Evolutionary conservation across 129 eudicot genomes (phyloP).

Genomic region (Lonicera japonica): DNA sequence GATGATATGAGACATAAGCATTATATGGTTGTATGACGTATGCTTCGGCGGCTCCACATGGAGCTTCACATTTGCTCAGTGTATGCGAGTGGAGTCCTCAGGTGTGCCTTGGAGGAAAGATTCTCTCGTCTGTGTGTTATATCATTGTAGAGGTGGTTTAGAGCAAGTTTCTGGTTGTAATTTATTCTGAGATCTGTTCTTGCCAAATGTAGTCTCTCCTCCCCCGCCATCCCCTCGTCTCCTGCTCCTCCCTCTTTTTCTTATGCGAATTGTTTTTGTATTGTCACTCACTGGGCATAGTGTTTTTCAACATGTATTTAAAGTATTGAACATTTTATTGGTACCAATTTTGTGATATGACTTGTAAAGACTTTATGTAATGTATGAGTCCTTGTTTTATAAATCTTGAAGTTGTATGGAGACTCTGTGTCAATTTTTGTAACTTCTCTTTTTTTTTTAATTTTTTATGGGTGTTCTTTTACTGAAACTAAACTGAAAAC

Average conservation of each 20-base stretch:
- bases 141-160: neutral
- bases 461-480: too few species aligned
- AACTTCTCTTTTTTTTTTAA: too few species aligned
- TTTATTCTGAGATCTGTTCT: neutral
- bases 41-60: neutral
- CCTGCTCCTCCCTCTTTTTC: too few species aligned
- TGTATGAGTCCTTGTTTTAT: too few species aligned
- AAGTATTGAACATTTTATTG: too few species aligned
- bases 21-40: neutral
- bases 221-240: too few species aligned
- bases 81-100: too few species aligned
- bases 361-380: neutral
- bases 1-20: too few species aligned
- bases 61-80: too few species aligned
- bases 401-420: too few species aligned
- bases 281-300: neutral
- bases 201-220: neutral
- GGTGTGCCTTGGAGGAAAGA: neutral
- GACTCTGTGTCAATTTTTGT: too few species aligned
- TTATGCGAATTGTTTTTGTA: neutral
- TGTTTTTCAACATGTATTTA: neutral
- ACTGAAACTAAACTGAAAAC: too few species aligned
- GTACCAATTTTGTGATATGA: neutral
- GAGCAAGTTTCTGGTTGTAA: neutral
- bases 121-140: neutral